Conservation (phyloP, 1,139 yeast genomes). For the Meyerozyma guilliermondii region DNA sequence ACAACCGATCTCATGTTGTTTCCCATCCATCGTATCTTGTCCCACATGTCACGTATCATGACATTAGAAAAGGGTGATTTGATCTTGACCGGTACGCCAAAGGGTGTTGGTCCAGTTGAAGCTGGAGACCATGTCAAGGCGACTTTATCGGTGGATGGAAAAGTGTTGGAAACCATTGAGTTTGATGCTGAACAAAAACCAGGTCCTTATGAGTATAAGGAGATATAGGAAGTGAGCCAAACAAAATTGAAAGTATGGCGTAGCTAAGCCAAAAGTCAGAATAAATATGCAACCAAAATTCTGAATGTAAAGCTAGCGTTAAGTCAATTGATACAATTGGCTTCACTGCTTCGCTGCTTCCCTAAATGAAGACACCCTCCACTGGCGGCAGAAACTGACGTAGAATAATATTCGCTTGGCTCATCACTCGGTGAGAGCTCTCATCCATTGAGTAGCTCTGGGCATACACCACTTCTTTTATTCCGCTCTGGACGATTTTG, state of each 20-base stretch:
- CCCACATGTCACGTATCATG: slow-evolving; percentile 82
- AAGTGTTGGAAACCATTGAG: slow-evolving; percentile 48
- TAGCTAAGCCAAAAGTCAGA: no score
- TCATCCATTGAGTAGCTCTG: slow-evolving; percentile 91
- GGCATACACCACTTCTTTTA: slow-evolving; percentile 88
- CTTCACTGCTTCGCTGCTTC: no score
- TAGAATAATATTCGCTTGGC: slow-evolving; percentile 65
- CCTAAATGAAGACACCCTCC: slow-evolving; percentile 36
- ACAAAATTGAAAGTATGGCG: no score
- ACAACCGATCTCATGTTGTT: slow-evolving; percentile 82
- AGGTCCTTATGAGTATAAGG: slow-evolving; percentile 71
- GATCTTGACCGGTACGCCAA: slow-evolving; percentile 93
- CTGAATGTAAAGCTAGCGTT: no score
- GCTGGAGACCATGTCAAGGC: slow-evolving; percentile 80
- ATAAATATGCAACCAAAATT: no score
- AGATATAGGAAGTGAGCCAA: slow-evolving; percentile 40
- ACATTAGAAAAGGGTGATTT: slow-evolving; percentile 88
- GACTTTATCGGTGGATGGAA: slow-evolving; percentile 49
- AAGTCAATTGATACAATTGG: no score
- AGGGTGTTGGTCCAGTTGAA: slow-evolving; percentile 83
- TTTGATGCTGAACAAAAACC: slow-evolving; percentile 60
- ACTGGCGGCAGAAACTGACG: slow-evolving; percentile 71
- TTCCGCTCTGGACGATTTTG: slow-evolving; percentile 90
- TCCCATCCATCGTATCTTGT: slow-evolving; percentile 75
- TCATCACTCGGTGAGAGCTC: slow-evolving; percentile 62